Base-by-base conservation (phyloP, 257 asterid species). In the Nicotiana otophora region DNA sequence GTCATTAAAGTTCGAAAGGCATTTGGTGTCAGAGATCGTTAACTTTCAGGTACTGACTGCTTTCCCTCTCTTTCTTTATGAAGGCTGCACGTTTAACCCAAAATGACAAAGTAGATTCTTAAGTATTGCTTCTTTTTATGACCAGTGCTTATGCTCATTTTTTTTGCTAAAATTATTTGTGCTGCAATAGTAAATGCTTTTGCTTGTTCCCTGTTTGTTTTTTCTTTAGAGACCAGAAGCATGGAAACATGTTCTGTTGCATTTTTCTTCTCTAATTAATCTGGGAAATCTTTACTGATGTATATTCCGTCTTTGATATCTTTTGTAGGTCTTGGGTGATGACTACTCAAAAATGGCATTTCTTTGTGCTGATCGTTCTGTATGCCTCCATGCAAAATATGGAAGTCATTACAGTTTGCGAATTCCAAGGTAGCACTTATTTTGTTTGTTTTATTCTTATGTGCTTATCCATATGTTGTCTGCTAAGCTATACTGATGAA, bases 291-390 rank as follows among this genome's bases (percentile, higher is more conserved):
- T 48, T 4, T 9, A 51, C 42, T 48, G 42, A 51, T 74, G 36
- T 23, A 51, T 58, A 10, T 46, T 81, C 46, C 74, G 57, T 66
- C 20, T 33, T 84, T 85, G 78, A 67, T 77, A 82, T 39, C 64
- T 30, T 60, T 57, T 51, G 64, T 83, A 96, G 99, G 94, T 96
- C 81, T 85, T 96, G 86, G 92, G 94, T 89, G 98, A 93, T 83
- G 99, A 96, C 87, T 96, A 93, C 84, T 88, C 99, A 34, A 94
- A 96, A 91, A 86, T 96, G 39, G 98, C 99, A 39, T 94, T 96
- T 91, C 94, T 96, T 66, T 96, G 99, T 53, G 90, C 98, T 82
- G 99, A 96, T 87, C 97, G 98, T 70, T 96, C 99, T 69, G 90
- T 96, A 55, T 82, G 92, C 79, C 97, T 96, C 81, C 99, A 96